Percentiles rank a stretch among this genome's conserved stretches.
Conservation (phyloP, 163 green algal genomes). For the Chlorella variabilis region DNA sequence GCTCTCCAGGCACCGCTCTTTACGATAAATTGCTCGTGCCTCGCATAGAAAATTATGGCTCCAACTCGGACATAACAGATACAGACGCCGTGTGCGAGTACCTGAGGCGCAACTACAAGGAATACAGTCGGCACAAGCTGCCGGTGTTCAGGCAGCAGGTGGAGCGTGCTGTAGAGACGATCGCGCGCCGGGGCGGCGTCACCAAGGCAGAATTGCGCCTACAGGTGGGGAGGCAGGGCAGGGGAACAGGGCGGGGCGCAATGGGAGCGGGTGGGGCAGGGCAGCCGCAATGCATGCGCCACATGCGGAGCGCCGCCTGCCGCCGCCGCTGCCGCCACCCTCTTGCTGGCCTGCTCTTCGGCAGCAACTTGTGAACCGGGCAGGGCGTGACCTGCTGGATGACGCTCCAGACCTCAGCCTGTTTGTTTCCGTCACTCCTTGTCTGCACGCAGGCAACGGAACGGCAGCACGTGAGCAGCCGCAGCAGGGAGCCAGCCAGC, state of each 20-base stretch:
- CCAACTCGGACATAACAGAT: constrained; percentile 64
- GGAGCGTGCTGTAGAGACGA: constrained; percentile 48
- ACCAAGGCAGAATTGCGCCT: constrained; percentile 62
- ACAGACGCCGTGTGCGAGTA: constrained; percentile 63
- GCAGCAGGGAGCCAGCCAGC: not conserved
- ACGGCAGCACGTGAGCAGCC: constrained; percentile 10
- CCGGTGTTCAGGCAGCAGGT: constrained; percentile 64
- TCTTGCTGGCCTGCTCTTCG: not conserved
- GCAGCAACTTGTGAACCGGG: no score
- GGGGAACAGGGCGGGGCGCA: no score
- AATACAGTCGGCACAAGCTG: constrained; percentile 69
- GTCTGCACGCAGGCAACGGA: constrained; percentile 1
- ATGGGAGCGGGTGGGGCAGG: no score
- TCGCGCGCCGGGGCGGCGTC: constrained; percentile 39
- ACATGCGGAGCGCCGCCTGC: no score
- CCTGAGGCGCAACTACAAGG: constrained; percentile 62
- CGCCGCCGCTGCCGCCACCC: no score
- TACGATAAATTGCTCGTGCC: constrained; percentile 61
- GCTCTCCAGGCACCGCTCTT: constrained; percentile 5
- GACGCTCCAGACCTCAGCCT: no score
- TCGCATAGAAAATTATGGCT: constrained; percentile 63
- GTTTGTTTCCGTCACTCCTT: no score
- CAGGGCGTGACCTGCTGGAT: no score
- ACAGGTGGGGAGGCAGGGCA: constrained; percentile 55
- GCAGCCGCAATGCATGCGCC: no score